Base-by-base conservation (phyloP, 805 yeast species). In the Nakazawaea sp. region DNA sequence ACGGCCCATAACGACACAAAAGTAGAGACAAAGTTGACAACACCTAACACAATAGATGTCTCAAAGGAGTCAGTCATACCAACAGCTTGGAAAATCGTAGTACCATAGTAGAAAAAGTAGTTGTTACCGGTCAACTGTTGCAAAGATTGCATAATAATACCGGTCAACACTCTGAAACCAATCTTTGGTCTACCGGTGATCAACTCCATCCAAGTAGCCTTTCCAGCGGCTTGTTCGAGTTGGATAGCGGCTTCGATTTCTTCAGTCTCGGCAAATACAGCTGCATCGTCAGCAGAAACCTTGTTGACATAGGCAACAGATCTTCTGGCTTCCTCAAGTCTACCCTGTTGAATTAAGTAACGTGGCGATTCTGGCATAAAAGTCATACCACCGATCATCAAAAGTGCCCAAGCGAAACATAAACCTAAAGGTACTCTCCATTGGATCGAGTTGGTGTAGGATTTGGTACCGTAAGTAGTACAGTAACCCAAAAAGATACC, bases 81-180 rank as follows among this genome's bases (percentile, higher is more conserved):
- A 35, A 62, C 60, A 43, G 68, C 61, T 47, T 61, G 64, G 59
- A 81, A 78, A 55, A 78, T 72, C 20, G 75, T 66, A 18, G 81
- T 76, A 53, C 81, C 79, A 53, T 73, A 81, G 66, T 81, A 81
- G 62, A 81, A 76, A 49, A 81, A 70, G 51, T 77, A 79, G 61
- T 81, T 79, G 51, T 78, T 72, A 56, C 88, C 89, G 27, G 85
- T 75, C 50, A 78, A 65, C 61, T 81, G 88, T 60, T 79, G 86
- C 59, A 80, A 64, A 45, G 75, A 71, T 60, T 75, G 81, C 35
- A 76, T 48, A 47, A 64, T 51, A 42, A 70, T 59, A 62, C 84
- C 83, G 57, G 74, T 63, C 20, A 65, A 35, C 24, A 67, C 58
- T 43, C 56, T 49, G 48, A 43, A 48, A 44, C 61, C 46, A 41